Percentiles rank a stretch among this genome's conserved stretches.
These are phyloP conservation scores for Acidomyces sp. DNA, from an alignment of 495 filamentous ascomycete genomes.

Conservation along the genomic window DNA sequence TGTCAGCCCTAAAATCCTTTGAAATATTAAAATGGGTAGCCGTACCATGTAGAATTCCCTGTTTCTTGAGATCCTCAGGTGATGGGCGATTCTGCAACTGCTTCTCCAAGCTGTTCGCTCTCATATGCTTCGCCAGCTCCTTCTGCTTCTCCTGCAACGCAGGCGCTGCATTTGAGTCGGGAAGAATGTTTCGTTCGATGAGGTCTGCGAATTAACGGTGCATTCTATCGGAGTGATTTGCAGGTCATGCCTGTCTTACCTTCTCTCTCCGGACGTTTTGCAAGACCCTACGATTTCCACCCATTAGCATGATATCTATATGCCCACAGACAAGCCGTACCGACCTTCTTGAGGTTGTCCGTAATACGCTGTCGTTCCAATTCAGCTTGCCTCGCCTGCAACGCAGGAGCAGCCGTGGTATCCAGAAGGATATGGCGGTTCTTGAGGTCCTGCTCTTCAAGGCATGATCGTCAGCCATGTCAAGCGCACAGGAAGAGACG, in stretches of 20 bases:
- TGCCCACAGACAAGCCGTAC: too few relatives aligned
- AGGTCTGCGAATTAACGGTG: too few relatives aligned
- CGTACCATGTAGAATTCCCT: conserved; percentile 47
- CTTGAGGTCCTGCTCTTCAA: conserved; percentile 67
- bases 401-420: conserved; percentile 55
- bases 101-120: conserved; percentile 68
- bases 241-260: too few relatives aligned
- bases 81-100: conserved; percentile 63
- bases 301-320: background rate
- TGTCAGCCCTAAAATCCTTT: too few relatives aligned
- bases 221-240: too few relatives aligned
- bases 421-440: conserved; percentile 60
- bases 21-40: too few relatives aligned
- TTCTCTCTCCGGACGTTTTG: conserved; percentile 50
- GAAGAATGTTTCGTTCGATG: conserved; percentile 78
- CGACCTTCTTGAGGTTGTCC: conserved; percentile 49
- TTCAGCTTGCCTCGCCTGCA: conserved; percentile 48
- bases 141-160: conserved; percentile 61
- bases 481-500: background rate
- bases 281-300: conserved; percentile 35
- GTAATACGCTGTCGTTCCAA: conserved; percentile 51
- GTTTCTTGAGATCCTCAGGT: conserved; percentile 59
- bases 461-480: background rate
- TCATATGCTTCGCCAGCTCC: conserved; percentile 75
- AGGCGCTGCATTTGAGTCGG: conserved; percentile 59